Conservation (phyloP, 768 basidiomycete genomes). For the Leucosporidium creatinivorum region DNA sequence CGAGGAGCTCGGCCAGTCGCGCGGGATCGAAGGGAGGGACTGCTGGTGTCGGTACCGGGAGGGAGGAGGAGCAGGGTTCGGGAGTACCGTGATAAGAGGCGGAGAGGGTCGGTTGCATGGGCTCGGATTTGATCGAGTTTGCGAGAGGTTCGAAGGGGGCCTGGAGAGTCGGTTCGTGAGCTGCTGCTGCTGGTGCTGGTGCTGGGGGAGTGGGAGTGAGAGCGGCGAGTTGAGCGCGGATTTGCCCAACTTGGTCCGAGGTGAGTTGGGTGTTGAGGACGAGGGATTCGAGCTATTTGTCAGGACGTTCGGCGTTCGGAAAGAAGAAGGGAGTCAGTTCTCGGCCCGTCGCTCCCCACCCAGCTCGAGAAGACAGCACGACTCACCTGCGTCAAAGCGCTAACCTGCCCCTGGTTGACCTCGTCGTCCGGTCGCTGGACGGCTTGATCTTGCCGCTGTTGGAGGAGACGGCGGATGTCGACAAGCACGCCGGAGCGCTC, state of each 20-base stretch:
- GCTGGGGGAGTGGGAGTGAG: conserved; percentile 23
- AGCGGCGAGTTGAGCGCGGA: conserved; percentile 41
- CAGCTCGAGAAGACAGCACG: too few species aligned
- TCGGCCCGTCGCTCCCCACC: neutral
- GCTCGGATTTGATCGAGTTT: conserved; percentile 41
- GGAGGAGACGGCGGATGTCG: conserved; percentile 31
- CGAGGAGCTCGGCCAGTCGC: too few species aligned
- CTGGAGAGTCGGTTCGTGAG: conserved; percentile 3
- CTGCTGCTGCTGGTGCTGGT: neutral
- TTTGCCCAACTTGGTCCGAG: conserved; percentile 41
- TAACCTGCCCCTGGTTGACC: conserved; percentile 61
- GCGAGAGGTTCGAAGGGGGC: conserved; percentile 19
- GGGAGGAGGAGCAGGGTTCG: neutral
- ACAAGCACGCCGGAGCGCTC: conserved; percentile 33
- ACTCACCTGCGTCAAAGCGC: conserved; percentile 71
- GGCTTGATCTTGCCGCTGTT: conserved; percentile 15
- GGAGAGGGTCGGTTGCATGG: conserved; percentile 40
- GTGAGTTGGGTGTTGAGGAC: conserved; percentile 54
- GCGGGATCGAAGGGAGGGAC: too few species aligned
- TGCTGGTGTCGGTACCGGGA: neutral
- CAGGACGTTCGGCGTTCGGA: neutral
- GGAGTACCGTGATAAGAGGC: conserved; percentile 35
- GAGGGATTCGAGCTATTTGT: conserved; percentile 37
- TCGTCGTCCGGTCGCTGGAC: conserved; percentile 62
- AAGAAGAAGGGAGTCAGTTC: neutral